phyloP scores from a whole-genome alignment of 768 basidiomycete genomes.

The Tricholoma bakamatsutake region DNA sequence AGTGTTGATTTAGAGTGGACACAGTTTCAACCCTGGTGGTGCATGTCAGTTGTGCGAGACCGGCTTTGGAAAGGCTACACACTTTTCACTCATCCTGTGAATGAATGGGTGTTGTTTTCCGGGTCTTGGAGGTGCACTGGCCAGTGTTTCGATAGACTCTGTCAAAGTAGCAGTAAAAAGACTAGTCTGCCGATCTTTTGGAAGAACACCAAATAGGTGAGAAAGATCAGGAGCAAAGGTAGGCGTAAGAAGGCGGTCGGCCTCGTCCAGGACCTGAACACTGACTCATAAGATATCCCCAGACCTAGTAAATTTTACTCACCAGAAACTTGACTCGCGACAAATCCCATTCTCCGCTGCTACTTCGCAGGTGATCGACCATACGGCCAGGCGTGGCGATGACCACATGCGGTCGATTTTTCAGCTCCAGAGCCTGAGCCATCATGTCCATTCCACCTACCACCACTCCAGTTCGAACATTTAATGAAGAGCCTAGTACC shows the following conservation, averaged over 20 bases:
- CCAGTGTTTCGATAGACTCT: constrained; percentile 74
- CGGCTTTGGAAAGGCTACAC: constrained; percentile 21
- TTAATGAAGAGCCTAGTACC: constrained; percentile 79
- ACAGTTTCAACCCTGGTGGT: constrained; percentile 78
- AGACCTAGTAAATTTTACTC: constrained; percentile 17
- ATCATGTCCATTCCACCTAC: constrained; percentile 99
- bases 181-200: constrained; percentile 88
- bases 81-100: constrained; percentile 73
- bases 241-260: constrained; percentile 84
- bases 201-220: constrained; percentile 70
- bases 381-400: constrained; percentile 95
- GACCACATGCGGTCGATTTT: constrained; percentile 83
- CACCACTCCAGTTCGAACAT: constrained; percentile 78
- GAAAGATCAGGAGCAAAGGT: constrained; percentile 86
- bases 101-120: constrained; percentile 89
- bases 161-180: constrained; percentile 96
- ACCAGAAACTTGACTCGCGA: constrained; percentile 84
- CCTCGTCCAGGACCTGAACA: constrained; percentile 87
- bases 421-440: constrained; percentile 82
- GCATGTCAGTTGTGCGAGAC: constrained; percentile 4
- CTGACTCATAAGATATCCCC: background rate
- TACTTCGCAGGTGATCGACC: constrained; percentile 82
- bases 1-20: constrained; percentile 79
- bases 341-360: constrained; percentile 76
- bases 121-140: constrained; percentile 60